Evolutionary conservation across 2,329 filamentous ascomycete species (phyloP), one percentile per base, ranked within the genome.

Genomic region (Blastomyces silverae): DNA sequence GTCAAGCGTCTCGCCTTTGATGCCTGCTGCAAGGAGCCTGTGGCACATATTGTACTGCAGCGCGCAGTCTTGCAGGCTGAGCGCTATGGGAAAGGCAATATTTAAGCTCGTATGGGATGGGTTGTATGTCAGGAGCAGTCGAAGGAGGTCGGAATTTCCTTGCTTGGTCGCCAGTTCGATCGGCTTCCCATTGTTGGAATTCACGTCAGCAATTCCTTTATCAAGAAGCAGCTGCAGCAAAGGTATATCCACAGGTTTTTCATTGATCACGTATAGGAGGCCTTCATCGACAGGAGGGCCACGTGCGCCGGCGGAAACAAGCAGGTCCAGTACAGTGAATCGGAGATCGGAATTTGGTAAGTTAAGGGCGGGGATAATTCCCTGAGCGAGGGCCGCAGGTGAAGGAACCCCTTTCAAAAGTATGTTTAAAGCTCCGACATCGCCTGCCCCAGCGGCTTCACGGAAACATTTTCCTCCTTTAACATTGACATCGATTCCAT

Each of bases 151-250:
- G 3, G 42, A 37, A 28, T 68, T 57, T n/a, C 61, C 58, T 22
- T 55, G 65, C 28, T 59, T 64, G 22, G 67, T 64, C 17, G 67
- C 67, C 34, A 62, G 31, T 42, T 67, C 62, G 28, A 69, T 50
- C 8, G 64, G 39, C 15, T 62, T 63, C 20, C 68, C 68, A 28
- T 62, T 63, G 25, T 66, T 61, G 34, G 34, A 25, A 52, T 69
- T 68, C 11, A 68, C 65, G 55, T 69, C 62, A 57, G 66, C 67
- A 20, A 64, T 61, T 2, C 68, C 68, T 52, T 68, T 68, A 22
- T 69, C 64, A 11, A 68, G 62, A 15, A 69, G 63, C 11, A 68
- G 25, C 13, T 65, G 55, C 2, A 69, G 58, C 15, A 68, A 52
- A 34, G 65, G 63, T 10, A 68, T 66, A 57, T 69, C 68, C 28